phyloP scores from a whole-genome alignment of 192 early-diverging fungal genomes.

The Coemansia sp. region DNA sequence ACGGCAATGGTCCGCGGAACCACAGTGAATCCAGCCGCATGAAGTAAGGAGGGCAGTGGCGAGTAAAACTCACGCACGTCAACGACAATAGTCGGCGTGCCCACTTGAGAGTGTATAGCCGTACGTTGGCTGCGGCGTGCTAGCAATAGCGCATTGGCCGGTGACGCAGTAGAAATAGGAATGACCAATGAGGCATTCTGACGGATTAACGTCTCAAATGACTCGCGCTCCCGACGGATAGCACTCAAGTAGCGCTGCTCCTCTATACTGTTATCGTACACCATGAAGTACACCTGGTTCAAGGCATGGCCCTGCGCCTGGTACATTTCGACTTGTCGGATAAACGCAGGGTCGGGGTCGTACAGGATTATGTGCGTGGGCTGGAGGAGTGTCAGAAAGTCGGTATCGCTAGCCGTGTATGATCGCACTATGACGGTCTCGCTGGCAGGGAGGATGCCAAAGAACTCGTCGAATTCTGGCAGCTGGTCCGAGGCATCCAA shows the following conservation, averaged over 20 bases:
- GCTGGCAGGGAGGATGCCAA: constrained; percentile 29
- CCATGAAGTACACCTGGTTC: constrained; percentile 88
- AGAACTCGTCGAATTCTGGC: constrained; percentile 32
- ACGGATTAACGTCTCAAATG: constrained; percentile 89
- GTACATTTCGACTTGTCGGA: constrained; percentile 82
- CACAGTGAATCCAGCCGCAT: constrained; percentile 74
- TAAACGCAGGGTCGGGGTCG: constrained; percentile 85
- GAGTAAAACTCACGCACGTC: constrained; percentile 94
- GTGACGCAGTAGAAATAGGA: constrained; percentile 29
- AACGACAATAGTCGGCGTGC: constrained; percentile 65
- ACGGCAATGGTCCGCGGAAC: constrained; percentile 85
- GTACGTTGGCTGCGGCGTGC: constrained; percentile 29
- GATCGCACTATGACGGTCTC: constrained; percentile 59
- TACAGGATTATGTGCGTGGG: constrained; percentile 91
- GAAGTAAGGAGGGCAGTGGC: constrained; percentile 84
- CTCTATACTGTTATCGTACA: constrained; percentile 94
- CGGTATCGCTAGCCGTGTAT: constrained; percentile 53
- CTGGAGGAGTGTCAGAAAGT: constrained; percentile 64
- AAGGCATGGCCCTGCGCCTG: constrained; percentile 60
- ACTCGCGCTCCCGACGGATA: constrained; percentile 87
- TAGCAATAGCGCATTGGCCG: constrained; percentile 23
- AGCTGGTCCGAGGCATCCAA: constrained; percentile 20
- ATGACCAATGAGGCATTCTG: constrained; percentile 77
- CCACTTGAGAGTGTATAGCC: constrained; percentile 4
- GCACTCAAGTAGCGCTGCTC: constrained; percentile 88